Conservation (phyloP, 2,329 filamentous ascomycete species). For the Fusarium oxysporum region DNA sequence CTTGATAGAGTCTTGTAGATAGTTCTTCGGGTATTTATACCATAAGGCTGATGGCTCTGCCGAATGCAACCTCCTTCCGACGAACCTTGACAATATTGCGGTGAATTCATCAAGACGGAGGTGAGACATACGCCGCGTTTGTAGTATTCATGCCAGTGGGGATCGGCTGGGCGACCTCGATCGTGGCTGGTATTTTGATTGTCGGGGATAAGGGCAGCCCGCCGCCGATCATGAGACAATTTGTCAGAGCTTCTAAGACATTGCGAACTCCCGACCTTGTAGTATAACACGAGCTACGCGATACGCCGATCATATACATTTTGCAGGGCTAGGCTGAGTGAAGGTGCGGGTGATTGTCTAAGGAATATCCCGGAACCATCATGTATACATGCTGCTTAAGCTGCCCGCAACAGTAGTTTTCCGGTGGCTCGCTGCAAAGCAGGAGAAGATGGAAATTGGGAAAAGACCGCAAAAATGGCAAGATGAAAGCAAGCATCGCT, state of each 20-base stretch:
- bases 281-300: rapidly evolving
- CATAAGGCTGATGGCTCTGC: neutral
- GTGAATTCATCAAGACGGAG: rapidly evolving
- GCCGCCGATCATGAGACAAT: neutral
- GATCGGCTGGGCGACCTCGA: neutral
- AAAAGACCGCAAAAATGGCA: neutral
- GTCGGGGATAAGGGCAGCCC: neutral
- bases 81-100: neutral
- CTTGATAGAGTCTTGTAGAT: rapidly evolving
- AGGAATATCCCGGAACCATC: rapidly evolving
- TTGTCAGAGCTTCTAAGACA: neutral
- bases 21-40: rapidly evolving
- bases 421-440: rapidly evolving
- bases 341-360: no score
- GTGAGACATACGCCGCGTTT: neutral
- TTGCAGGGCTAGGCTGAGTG: neutral
- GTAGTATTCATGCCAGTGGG: neutral
- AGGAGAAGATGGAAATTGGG: rapidly evolving
- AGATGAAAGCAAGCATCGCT: neutral
- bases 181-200: neutral
- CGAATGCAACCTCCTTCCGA: neutral
- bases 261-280: rapidly evolving
- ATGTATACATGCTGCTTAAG: rapidly evolving
- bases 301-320: rapidly evolving
- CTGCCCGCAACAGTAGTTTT: rapidly evolving